Conservation (phyloP, 345 rosid genomes). For the Boechera divaricarpa region DNA sequence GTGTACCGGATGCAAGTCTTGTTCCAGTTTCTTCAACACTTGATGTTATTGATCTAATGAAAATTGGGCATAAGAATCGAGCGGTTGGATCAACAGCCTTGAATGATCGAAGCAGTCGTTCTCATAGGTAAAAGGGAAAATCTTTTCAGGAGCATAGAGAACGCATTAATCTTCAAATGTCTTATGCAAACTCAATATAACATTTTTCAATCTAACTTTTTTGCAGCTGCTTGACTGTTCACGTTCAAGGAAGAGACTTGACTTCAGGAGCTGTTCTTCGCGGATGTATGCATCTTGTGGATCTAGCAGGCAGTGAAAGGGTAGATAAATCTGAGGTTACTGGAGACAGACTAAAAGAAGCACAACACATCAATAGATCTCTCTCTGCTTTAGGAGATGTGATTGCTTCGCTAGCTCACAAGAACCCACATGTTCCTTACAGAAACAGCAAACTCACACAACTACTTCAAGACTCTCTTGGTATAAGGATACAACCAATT, state of each 20-base stretch:
- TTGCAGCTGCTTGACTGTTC: constrained; percentile 95
- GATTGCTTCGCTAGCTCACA: constrained; percentile 95
- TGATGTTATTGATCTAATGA: constrained; percentile 92
- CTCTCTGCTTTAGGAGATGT: constrained; percentile 99
- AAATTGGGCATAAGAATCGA: constrained; percentile 87
- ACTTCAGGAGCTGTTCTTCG: constrained; percentile 79
- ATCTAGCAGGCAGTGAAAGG: constrained; percentile 97
- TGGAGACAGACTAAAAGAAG: constrained; percentile 94
- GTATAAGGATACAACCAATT: constrained; percentile 47
- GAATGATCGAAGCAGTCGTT: constrained; percentile 98
- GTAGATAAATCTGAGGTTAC: constrained; percentile 93
- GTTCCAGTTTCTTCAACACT: constrained; percentile 81
- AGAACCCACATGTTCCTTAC: constrained; percentile 95
- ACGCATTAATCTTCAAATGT: not conserved
- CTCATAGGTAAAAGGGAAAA: constrained; percentile 71
- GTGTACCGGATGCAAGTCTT: constrained; percentile 92
- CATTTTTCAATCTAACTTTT: constrained; percentile 28
- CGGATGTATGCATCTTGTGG: constrained; percentile 98
- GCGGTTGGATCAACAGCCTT: constrained; percentile 94
- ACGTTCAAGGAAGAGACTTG: constrained; percentile 90
- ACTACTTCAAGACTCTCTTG: constrained; percentile 94
- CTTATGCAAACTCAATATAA: constrained; percentile 20
- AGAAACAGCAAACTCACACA: constrained; percentile 98
- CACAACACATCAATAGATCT: constrained; percentile 89
- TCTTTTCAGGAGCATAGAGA: constrained; percentile 26